Evolutionary conservation across 2,329 filamentous ascomycete species (phyloP).

Genomic region (Fusarium graminum): DNA sequence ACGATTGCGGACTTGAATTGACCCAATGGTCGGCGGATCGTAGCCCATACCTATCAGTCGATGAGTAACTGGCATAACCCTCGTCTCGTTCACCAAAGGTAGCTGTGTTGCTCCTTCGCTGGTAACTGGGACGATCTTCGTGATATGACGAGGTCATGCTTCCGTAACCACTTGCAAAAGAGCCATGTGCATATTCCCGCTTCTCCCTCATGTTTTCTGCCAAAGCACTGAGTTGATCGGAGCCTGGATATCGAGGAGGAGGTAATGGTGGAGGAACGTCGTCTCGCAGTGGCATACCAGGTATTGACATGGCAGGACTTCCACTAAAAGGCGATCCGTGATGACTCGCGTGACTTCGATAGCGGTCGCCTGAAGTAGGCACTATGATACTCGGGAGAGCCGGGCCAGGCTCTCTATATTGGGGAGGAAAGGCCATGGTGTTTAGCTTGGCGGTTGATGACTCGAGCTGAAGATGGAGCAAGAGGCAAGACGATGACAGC

Average conservation of each 20-base stretch:
- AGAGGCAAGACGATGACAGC: slow-evolving; percentile 46
- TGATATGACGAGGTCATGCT: slow-evolving; percentile 55
- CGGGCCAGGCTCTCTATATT: slow-evolving; percentile 54
- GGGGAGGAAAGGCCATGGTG: slow-evolving; percentile 56
- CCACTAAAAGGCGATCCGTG: slow-evolving; percentile 53
- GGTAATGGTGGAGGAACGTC: slow-evolving; percentile 61
- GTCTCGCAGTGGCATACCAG: slow-evolving; percentile 52
- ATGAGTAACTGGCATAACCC: slow-evolving; percentile 60
- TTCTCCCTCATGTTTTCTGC: slow-evolving; percentile 51
- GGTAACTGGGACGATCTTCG: slow-evolving; percentile 54
- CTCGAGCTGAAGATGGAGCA: slow-evolving; percentile 47
- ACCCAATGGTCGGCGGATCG: slow-evolving; percentile 8
- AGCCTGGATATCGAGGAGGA: slow-evolving; percentile 58
- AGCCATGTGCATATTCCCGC: slow-evolving; percentile 50
- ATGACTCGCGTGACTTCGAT: slow-evolving; percentile 46
- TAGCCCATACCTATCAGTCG: slow-evolving; percentile 54
- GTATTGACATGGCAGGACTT: slow-evolving; percentile 60
- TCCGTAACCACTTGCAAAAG: slow-evolving; percentile 57
- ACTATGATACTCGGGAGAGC: slow-evolving; percentile 56
- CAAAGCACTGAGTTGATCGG: slow-evolving; percentile 51
- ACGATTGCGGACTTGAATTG: slow-evolving; percentile 6
- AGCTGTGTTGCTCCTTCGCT: slow-evolving; percentile 49
- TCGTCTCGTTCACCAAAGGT: slow-evolving; percentile 54
- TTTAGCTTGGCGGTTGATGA: slow-evolving; percentile 39
- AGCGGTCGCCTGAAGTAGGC: slow-evolving; percentile 49